Evolutionary conservation across 2,329 filamentous ascomycete species (phyloP).

Genomic region (Salinomyces thailandicus): DNA sequence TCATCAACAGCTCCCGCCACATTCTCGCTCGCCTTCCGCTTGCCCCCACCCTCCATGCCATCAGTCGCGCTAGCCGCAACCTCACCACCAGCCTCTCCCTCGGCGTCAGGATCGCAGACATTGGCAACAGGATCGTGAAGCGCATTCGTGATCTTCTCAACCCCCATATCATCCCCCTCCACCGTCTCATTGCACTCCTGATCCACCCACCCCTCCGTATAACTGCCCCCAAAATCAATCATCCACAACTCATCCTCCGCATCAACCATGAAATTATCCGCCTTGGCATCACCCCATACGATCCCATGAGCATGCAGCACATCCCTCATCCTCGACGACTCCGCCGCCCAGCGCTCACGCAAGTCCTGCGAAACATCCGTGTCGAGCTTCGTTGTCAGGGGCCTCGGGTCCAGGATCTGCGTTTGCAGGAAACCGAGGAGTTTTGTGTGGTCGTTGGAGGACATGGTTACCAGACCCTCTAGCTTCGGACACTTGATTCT

Average conservation of each 20-base stretch:
- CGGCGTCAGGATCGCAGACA: constrained; percentile 12
- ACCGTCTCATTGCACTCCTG: constrained; percentile 24
- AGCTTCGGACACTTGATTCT: constrained; percentile 23
- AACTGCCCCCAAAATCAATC: constrained; percentile 31
- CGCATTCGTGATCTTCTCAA: constrained; percentile 21
- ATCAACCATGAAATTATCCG: constrained; percentile 33
- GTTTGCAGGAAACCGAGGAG: constrained; percentile 27
- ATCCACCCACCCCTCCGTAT: constrained; percentile 30
- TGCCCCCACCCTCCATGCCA: too few relatives aligned
- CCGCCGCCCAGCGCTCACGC: constrained; percentile 22
- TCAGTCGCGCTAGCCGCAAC: too few relatives aligned
- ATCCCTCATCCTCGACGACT: constrained; percentile 17
- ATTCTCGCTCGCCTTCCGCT: too few relatives aligned
- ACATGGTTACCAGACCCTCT: constrained; percentile 20
- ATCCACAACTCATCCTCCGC: constrained; percentile 28
- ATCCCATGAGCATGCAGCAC: constrained; percentile 26
- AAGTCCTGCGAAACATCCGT: constrained; percentile 19
- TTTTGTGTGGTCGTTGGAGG: constrained; percentile 8
- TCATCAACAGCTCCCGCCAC: too few relatives aligned
- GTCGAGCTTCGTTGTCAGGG: constrained; percentile 24
- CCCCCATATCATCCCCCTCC: constrained; percentile 26
- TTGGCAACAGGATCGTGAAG: constrained; percentile 19
- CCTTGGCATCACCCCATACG: constrained; percentile 32
- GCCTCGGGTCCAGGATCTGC: constrained; percentile 21
- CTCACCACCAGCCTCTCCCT: too few relatives aligned